These are phyloP conservation scores for Eucalyptus marginata DNA, from an alignment of 345 rosid genomes.

Conservation along the genomic window DNA sequence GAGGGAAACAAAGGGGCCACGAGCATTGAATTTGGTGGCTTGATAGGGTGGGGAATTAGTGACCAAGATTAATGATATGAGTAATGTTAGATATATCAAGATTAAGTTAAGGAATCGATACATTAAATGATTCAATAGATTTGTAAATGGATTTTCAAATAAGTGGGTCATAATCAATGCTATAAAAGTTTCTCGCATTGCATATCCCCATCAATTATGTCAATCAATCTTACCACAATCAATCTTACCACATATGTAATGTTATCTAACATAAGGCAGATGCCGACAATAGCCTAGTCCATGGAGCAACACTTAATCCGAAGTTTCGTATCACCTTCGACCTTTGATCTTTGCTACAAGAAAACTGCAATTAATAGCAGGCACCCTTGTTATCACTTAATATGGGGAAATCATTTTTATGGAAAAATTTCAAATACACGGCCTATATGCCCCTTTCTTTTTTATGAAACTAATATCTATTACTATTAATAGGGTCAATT, in stretches of 20 bases:
- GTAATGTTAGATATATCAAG: neutral
- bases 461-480: neutral
- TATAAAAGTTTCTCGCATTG: neutral
- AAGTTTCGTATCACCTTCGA: neutral
- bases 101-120: neutral
- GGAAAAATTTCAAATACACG: neutral
- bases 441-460: neutral
- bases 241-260: neutral
- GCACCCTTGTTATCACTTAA: neutral
- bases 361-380: neutral
- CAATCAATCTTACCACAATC: neutral
- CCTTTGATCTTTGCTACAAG: neutral
- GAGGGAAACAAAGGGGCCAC: neutral
- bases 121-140: neutral
- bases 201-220: neutral
- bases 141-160: neutral
- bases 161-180: neutral
- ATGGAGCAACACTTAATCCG: neutral
- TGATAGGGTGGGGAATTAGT: neutral
- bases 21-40: neutral
- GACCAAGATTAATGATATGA: neutral
- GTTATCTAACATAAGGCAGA: neutral
- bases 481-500: neutral
- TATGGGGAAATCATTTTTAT: neutral
- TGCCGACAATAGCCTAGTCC: neutral